These are phyloP conservation scores for Orychophragmus violaceus DNA, from an alignment of 345 rosid genomes.

Conservation along the genomic window DNA sequence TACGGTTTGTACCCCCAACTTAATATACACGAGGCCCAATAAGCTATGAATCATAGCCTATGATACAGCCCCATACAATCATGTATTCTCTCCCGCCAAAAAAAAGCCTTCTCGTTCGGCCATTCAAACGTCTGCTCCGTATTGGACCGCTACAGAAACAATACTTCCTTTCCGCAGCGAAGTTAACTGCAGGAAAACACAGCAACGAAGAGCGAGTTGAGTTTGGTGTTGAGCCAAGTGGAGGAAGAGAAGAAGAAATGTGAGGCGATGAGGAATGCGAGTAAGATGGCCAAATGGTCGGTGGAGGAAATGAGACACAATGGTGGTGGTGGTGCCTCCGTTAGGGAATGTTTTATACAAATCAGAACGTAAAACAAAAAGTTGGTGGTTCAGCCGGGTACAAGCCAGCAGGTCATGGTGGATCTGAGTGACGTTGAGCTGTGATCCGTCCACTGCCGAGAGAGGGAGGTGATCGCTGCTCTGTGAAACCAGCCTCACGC, in stretches of 20 bases:
- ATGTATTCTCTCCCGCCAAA: neutral
- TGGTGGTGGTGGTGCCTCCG: neutral
- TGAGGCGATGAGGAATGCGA: neutral
- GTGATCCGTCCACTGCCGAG: constrained; percentile 36
- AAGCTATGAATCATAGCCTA: too few relatives aligned
- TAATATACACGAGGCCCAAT: too few relatives aligned
- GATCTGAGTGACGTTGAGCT: neutral
- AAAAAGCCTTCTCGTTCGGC: neutral
- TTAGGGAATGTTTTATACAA: too few relatives aligned
- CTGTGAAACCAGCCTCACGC: constrained; percentile 45
- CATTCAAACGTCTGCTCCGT: neutral
- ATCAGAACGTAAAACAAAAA: constrained; percentile 10
- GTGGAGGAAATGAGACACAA: neutral
- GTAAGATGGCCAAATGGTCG: neutral
- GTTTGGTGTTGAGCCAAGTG: neutral
- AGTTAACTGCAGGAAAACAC: neutral
- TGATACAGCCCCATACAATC: too few relatives aligned
- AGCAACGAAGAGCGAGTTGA: neutral
- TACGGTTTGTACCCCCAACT: too few relatives aligned
- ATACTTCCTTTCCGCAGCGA: neutral
- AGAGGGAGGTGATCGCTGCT: constrained; percentile 34
- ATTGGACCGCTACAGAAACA: neutral
- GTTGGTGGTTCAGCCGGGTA: constrained; percentile 21
- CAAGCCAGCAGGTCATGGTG: constrained; percentile 5
- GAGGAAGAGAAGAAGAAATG: neutral